Evolutionary conservation across 2,329 filamentous ascomycete species (phyloP).

Genomic region (Penicillium sp.): DNA sequence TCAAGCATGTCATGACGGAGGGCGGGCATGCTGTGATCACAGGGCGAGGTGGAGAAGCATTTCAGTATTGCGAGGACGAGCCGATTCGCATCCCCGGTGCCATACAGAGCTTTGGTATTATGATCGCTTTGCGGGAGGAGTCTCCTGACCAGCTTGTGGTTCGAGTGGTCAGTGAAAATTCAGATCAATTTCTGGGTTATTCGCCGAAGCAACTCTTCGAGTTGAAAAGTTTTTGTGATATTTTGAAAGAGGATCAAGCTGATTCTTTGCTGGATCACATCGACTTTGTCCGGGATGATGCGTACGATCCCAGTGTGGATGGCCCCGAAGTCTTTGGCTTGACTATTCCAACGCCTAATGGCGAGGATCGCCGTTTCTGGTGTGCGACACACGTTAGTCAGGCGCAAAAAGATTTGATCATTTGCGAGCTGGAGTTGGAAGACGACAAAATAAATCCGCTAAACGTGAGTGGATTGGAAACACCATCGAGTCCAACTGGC

Average conservation of each 20-base stretch:
- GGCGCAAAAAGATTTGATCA: slow-evolving; percentile 68
- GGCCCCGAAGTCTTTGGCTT: slow-evolving; percentile 86
- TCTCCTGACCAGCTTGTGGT: slow-evolving; percentile 69
- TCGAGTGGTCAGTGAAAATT: slow-evolving; percentile 80
- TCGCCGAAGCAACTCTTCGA: slow-evolving; percentile 75
- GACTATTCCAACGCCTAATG: slow-evolving; percentile 64
- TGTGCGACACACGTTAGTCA: slow-evolving; percentile 81
- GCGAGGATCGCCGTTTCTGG: slow-evolving; percentile 72
- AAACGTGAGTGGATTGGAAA: slow-evolving; percentile 23
- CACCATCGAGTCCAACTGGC: slow-evolving; percentile 44
- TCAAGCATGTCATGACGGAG: slow-evolving; percentile 75
- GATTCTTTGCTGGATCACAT: slow-evolving; percentile 85
- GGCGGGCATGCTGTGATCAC: slow-evolving; percentile 83
- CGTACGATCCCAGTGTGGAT: slow-evolving; percentile 72
- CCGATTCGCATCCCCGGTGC: slow-evolving; percentile 84
- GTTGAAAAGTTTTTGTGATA: slow-evolving; percentile 76
- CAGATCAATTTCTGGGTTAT: slow-evolving; percentile 73
- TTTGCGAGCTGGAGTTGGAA: slow-evolving; percentile 88
- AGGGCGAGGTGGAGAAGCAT: slow-evolving; percentile 69
- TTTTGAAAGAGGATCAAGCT: slow-evolving; percentile 79
- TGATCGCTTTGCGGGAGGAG: slow-evolving; percentile 70
- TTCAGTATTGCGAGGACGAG: slow-evolving; percentile 87
- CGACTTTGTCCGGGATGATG: slow-evolving; percentile 84
- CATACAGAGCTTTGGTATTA: slow-evolving; percentile 76
- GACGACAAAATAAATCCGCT: slow-evolving; percentile 67